Conservation (phyloP, 2,329 filamentous ascomycete species). For the Fusarium nurragi region DNA sequence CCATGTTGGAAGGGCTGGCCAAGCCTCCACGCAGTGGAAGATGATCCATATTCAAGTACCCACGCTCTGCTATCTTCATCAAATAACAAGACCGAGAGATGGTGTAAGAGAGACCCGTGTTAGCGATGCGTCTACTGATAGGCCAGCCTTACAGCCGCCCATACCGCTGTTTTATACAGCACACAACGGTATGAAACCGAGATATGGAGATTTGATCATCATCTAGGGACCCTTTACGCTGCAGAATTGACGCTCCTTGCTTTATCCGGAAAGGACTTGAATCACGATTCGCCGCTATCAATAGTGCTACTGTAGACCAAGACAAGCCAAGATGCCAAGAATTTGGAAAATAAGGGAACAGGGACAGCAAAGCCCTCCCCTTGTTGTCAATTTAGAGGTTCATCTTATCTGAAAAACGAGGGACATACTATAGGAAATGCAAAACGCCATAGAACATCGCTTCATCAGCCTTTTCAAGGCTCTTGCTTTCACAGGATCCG, state of each 20-base stretch:
- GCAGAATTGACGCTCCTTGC: constrained; percentile 15
- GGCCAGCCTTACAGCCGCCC: constrained; percentile 23
- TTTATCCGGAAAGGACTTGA: constrained; percentile 34
- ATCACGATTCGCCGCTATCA: constrained; percentile 33
- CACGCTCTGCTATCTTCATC: constrained; percentile 9
- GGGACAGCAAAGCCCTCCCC: constrained; percentile 25
- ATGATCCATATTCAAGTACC: background rate
- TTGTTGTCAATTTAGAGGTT: background rate
- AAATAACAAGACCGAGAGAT: constrained; percentile 8
- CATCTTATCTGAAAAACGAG: background rate
- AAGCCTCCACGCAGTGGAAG: background rate
- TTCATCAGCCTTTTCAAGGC: constrained; percentile 25
- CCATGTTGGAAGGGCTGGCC: background rate
- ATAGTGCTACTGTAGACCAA: constrained; percentile 17
- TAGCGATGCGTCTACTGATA: constrained; percentile 12
- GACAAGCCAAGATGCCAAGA: constrained; percentile 8
- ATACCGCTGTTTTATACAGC: constrained; percentile 20
- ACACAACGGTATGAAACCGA: constrained; percentile 9
- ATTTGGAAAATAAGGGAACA: constrained; percentile 6
- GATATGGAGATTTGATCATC: constrained; percentile 15
- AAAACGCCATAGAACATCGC: constrained; percentile 22
- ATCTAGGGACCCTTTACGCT: background rate
- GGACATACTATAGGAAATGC: constrained; percentile 7
- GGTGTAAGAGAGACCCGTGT: constrained; percentile 14
- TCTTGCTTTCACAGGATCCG: constrained; percentile 39